Evolutionary conservation across 1,284 basidiomycete species (phyloP), one percentile per base, ranked within the genome.

Genomic region (Ustilago loliicola): DNA sequence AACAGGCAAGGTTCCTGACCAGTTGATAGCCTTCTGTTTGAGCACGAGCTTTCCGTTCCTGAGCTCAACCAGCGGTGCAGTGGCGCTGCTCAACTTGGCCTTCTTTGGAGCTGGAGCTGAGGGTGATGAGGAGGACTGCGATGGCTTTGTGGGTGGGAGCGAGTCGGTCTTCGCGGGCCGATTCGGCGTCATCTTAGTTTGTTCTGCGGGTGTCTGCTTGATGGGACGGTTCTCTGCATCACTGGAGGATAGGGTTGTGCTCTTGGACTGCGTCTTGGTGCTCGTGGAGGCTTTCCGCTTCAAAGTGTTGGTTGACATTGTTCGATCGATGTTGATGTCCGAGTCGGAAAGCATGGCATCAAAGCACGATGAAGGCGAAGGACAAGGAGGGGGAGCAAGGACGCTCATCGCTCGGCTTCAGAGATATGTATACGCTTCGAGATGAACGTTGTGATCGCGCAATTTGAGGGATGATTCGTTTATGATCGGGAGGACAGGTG

Each of bases 1-100:
- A 7, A 93, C 93, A 81, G 94, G 92, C 32, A 92, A 92, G 78
- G 91, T 89, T 82, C 92, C 92, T 83, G 93, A 91, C 64, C 93
- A 90, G 0, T 91, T 90, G 48, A 93, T 82, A 2, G 89, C 87
- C 86, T 93, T 95, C 88, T 96, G 94, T 86, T 90, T 93, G 81
- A 94, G 90, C 4, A 91, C 78, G 0, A 93, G 89, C 84, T 92
- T 95, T 36, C 92, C 92, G 83, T 92, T 83, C 68, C 86, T 87
- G 69, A 88, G 80, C 38, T 77, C 74, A 45, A 87, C 85, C 51
- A 87, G 61, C 11, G 77, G 55, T 30, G 80, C 55, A 23, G 54
- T 29, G 25, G 15, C 48, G 55, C 34, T 55, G 38, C 40, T 62
- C 34, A 73, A 58, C 64, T 76, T 79, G 9, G 62, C 30, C 42